Evolutionary conservation across 768 basidiomycete genomes (phyloP).

Genomic region (Termitomyces sp.): DNA sequence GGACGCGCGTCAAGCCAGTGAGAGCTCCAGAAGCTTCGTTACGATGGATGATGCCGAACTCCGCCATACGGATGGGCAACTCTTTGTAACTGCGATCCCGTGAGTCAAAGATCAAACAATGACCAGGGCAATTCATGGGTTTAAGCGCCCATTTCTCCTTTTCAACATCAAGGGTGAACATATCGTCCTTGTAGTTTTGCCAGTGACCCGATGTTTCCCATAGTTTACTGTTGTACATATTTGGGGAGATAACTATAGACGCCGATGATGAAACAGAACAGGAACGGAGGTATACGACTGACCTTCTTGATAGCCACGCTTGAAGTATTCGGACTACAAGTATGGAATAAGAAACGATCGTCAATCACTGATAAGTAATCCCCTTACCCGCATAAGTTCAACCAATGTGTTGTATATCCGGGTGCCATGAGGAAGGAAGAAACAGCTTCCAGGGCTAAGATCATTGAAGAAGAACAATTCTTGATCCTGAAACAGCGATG

Average conservation of each 20-base stretch:
- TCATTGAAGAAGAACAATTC: constrained; percentile 99
- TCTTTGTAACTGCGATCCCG: constrained; percentile 93
- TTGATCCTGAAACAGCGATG: constrained; percentile 58
- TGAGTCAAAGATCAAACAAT: constrained; percentile 93
- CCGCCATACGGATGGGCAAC: constrained; percentile 95
- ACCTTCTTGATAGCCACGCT: constrained; percentile 95
- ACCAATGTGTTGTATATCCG: constrained; percentile 93
- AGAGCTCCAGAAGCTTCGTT: constrained; percentile 96
- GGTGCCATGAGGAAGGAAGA: constrained; percentile 97
- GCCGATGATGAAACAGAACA: neutral
- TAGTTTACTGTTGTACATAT: constrained; percentile 93
- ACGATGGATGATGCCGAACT: constrained; percentile 95
- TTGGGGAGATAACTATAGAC: constrained; percentile 84
- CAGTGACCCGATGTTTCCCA: constrained; percentile 99
- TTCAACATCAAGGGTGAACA: constrained; percentile 93
- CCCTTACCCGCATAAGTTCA: constrained; percentile 81
- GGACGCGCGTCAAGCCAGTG: constrained; percentile 87
- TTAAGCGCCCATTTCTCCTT: constrained; percentile 96
- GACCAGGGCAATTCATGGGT: constrained; percentile 99
- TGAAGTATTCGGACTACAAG: constrained; percentile 82
- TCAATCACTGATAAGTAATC: neutral
- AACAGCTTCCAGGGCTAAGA: constrained; percentile 88
- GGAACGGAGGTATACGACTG: constrained; percentile 5
- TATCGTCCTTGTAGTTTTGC: constrained; percentile 97
- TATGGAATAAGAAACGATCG: neutral